Conservation (phyloP, 495 filamentous ascomycete species). For the Talaromyces stipitatus region DNA sequence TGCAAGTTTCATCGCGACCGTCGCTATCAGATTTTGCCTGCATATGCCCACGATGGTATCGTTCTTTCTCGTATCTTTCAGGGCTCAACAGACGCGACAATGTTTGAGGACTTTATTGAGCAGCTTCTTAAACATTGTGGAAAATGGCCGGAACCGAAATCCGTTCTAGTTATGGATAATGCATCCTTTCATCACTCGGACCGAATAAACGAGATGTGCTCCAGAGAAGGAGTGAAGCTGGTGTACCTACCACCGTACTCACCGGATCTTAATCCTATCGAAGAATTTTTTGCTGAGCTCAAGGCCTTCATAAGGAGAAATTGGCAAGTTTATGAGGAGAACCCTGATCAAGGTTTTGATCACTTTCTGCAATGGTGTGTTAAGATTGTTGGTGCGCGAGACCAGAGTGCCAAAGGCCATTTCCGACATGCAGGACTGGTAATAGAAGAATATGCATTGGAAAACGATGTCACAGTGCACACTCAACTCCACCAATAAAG, state of each 20-base stretch:
- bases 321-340: background rate
- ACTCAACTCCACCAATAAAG: too few species aligned
- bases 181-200: conserved; percentile 29
- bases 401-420: too few species aligned
- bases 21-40: conserved; percentile 29
- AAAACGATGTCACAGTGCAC: too few species aligned
- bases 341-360: background rate
- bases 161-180: too few species aligned
- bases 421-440: background rate
- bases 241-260: conserved; percentile 8
- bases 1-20: conserved; percentile 21
- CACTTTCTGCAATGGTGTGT: background rate
- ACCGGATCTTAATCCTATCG: conserved; percentile 15
- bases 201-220: conserved; percentile 24
- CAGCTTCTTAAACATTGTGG: conserved; percentile 28
- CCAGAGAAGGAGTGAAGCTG: conserved; percentile 28
- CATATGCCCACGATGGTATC: conserved; percentile 33
- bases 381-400: background rate
- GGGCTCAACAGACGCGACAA: conserved; percentile 27
- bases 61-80: too few species aligned
- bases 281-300: conserved; percentile 21
- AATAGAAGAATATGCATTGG: background rate
- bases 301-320: conserved; percentile 10
- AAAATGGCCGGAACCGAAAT: conserved; percentile 28
- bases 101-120: conserved; percentile 33